A percentile compares a stretch with the other conserved stretches of the same genome.
Evolutionary conservation across 108 stramenopile genomes (phyloP).

Genomic region (Mayamaea pseudoterrestris): DNA sequence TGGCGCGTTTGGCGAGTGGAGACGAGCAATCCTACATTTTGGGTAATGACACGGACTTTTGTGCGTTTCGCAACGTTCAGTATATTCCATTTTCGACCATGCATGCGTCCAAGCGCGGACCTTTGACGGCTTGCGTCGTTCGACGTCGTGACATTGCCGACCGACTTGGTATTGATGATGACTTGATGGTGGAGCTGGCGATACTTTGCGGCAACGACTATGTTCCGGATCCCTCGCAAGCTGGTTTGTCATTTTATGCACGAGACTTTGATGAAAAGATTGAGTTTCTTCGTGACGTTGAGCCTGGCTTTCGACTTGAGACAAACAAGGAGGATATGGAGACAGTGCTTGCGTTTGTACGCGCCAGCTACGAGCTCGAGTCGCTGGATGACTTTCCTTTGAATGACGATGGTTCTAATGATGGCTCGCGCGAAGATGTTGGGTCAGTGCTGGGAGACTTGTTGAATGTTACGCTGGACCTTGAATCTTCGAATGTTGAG

Average conservation of each 20-base stretch:
- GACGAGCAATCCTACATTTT: conserved; percentile 4
- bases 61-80: conserved; percentile 27
- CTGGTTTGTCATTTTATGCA: background rate
- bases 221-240: background rate
- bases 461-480: background rate
- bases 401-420: background rate
- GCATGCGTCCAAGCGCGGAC: background rate
- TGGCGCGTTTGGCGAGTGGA: conserved; percentile 8
- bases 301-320: conserved; percentile 1
- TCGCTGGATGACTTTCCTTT: background rate
- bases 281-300: background rate
- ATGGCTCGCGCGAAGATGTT: background rate
- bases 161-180: conserved; percentile 18
- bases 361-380: conserved; percentile 5
- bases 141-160: conserved; percentile 17
- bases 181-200: conserved; percentile 30
- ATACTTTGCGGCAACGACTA: conserved; percentile 51
- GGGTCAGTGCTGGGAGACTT: background rate
- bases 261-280: background rate
- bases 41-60: conserved; percentile 44
- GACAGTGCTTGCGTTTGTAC: conserved; percentile 21
- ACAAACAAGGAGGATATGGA: conserved; percentile 1
- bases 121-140: conserved; percentile 2
- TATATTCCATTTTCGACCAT: conserved; percentile 24
- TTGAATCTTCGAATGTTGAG: background rate